Base-by-base conservation (phyloP, 768 basidiomycete species). In the Sarcomyxa edulis region DNA sequence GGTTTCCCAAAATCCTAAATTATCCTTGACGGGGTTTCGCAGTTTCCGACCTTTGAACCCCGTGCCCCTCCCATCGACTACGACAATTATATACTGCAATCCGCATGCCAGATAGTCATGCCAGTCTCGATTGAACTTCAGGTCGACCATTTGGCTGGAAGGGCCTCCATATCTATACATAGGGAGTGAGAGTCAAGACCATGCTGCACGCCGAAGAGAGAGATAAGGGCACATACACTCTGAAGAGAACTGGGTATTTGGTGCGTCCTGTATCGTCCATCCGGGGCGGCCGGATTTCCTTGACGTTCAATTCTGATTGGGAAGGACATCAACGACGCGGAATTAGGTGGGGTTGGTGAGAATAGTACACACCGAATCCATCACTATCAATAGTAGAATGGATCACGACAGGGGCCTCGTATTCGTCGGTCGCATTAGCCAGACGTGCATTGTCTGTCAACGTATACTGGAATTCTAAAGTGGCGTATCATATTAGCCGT, bases 241-340 rank as follows among this genome's bases (percentile, higher is more conserved):
- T 69, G 69, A 98, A 92, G 20, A 99, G 66, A 15, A 97, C 92
- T 1, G 96, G 89, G 53, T 99, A 98, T 58, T 95, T 93, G 7
- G 85, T 90, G 30, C 88, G 79, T n/a, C 96, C 96, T 15, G 90
- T 84, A 50, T 87, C 82, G 50, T 99, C 96, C 81, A 98, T 87
- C 42, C 76, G 72, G 4, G 92, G 91, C 12, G 96, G 96, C 11
- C 90, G 78, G 48, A 95, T 75, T 64, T 97, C 94, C 52, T 86
- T 73, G 39, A 88, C 86, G 58, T 96, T 96, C 39, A 97, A 65
- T 52, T 90, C 91, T 93, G 36, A 40, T 51, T 43, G 58, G 47
- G 46, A 46, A 48, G 39, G 33, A 31, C 35, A n/a, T n/a, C n/a
- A 24, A 33, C 15, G 10, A 37, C 33, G 7, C 28, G 36, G 24